Evolutionary conservation across 177 flowering plant species (phyloP), one percentile per base, ranked within the genome.

Genomic region (Vitis hybrid): DNA sequence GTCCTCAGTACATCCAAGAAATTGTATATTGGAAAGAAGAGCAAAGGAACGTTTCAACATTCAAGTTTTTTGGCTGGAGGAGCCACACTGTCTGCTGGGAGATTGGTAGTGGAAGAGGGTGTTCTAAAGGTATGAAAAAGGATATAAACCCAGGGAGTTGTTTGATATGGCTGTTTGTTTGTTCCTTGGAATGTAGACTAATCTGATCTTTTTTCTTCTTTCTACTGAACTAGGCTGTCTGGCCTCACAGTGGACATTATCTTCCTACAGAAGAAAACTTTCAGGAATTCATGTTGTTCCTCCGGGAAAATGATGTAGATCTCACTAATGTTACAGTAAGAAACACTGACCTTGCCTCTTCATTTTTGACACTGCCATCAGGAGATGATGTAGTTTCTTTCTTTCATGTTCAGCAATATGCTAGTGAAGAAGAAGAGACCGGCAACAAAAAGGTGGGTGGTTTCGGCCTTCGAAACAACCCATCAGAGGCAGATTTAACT

Each of bases 11-110:
- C 90, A 64, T 90, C 91, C 6, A 91, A 83, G 79, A 77, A 67
- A 19, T 76, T 94, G 78, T 93, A 91, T 71, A 87, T 93, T 60
- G 98, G 93, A 12, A 75, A 76, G 85, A 94, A 94, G 79, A 79
- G 65, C 60, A 94, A 93, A 72, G 98, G 98, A 52, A 82, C 72
- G 9, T 95, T 95, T 85, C 99, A 95, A 62, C 99, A 95, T 77
- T 95, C 99, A 32, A 93, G 98, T 70, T 94, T 94, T 76, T 78
- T 94, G 85, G 97, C 98, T n/a, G 98, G 98, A 32, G 98, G 98
- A 60, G 98, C 98, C 49, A 93, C 98, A 62, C 84, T 89, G 15
- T 88, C 98, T 11, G 98, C 98, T 26, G 98, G 98, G 51, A 84
- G 97, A 80, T 71, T 94, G 62, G 93, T 82, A 14, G 88, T 89